phyloP scores from a whole-genome alignment of 78 protist genomes.

The Emiliania huxleyi region DNA sequence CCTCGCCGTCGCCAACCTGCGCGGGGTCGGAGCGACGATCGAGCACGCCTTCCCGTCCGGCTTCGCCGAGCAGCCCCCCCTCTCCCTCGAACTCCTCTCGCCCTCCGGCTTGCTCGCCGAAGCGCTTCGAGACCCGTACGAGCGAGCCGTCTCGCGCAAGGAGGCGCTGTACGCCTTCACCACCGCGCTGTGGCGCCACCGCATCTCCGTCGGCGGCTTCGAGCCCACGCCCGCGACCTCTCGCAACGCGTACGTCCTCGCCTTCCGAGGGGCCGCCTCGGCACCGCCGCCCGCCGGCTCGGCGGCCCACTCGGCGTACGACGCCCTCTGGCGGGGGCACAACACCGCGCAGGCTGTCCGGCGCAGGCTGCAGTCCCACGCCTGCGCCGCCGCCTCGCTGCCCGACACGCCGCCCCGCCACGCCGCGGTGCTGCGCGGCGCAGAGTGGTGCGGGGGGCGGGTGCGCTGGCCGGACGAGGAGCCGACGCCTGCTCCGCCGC shows the following conservation, averaged over 20 bases:
- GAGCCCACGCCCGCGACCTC: not conserved
- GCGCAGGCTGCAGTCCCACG: not conserved
- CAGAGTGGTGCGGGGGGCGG: not conserved
- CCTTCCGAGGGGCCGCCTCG: not conserved
- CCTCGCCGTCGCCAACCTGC: not conserved
- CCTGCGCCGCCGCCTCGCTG: not conserved
- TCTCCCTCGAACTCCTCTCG: not conserved
- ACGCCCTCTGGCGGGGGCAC: not conserved
- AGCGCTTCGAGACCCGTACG: not conserved
- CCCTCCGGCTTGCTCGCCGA: not conserved
- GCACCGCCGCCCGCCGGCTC: not conserved
- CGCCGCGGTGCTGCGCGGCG: not conserved
- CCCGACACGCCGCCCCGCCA: not conserved
- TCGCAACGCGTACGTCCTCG: not conserved
- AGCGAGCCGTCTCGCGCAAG: not conserved
- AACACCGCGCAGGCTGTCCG: not conserved
- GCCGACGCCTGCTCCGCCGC: not conserved
- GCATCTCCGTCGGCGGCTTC: not conserved
- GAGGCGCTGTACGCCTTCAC: not conserved
- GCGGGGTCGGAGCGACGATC: not conserved
- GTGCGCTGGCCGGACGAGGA: not conserved
- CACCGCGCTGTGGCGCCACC: not conserved
- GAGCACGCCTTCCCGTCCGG: not conserved
- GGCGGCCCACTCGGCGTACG: not conserved
- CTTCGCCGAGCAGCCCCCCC: not conserved